Base-by-base conservation (phyloP, 2,329 filamentous ascomycete genomes). In the Penicillium sp. region DNA sequence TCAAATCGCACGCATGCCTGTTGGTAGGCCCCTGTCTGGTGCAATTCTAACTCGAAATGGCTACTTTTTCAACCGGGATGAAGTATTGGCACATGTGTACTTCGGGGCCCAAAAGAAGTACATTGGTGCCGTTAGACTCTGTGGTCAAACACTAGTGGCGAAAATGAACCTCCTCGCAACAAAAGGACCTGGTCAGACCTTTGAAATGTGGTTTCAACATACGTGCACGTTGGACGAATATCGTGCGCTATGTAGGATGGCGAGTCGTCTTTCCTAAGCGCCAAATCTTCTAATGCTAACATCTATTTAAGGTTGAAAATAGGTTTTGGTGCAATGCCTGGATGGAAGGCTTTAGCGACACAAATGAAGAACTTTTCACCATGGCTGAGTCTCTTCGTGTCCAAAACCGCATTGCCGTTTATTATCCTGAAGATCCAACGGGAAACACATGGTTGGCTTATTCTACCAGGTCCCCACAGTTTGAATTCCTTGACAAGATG, bases 311-410 rank as follows among this genome's bases (percentile, higher is more conserved):
- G 14, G 25, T n/a, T 27, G 25, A 27, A 6, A 27, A 27, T n/a
- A n/a, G 14, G 14, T 4, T 27, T 9, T 27, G 11, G 7, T 51
- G 51, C 25, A 63, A 56, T 36, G 60, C 59, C 23, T 69, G 60
- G 57, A 46, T 67, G 17, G 51, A 63, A 39, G 59, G 60, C 0
- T 70, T 56, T 41, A 29, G 53, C 11, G 60, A 68, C 30, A 64
- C 58, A 3, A 51, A 59, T 20, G 17, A 45, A 7, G 36, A 36
- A 2, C 28, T 69, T 8, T 54, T 53, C 26, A 39, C 39, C 3
- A 47, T 65, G 33, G 55, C 57, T 9, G 40, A 61, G 13, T 41
- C 51, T 11, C 52, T 70, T 13, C 45, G 45, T 3, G 43, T 44
- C 13, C 42, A 53, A 13, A 43, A 58, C 13, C 43, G 57, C 8